Evolutionary conservation across 352 stramenopile genomes (phyloP).

Genomic region (Phytophthora niederhauseri): DNA sequence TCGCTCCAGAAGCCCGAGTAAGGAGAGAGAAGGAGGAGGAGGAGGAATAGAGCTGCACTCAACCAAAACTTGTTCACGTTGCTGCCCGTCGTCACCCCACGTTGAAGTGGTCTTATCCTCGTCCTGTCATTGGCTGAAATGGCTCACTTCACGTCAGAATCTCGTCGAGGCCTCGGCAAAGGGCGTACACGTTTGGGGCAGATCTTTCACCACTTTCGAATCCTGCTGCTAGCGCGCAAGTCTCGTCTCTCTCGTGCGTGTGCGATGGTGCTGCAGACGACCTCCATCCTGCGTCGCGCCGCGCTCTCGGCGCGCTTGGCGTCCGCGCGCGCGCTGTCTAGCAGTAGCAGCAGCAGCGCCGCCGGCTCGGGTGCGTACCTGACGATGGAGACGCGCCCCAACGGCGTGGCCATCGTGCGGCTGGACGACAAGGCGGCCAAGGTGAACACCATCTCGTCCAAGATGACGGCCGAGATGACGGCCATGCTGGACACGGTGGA

Average conservation of each 20-base stretch:
- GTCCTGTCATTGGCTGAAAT: slow-evolving; percentile 29
- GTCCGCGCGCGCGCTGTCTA: slow-evolving; percentile 33
- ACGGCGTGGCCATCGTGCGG: slow-evolving; percentile 92
- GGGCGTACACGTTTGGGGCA: neutral
- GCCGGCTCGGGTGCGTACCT: slow-evolving; percentile 70
- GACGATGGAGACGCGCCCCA: slow-evolving; percentile 86
- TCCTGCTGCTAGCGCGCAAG: slow-evolving; percentile 14
- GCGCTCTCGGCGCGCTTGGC: slow-evolving; percentile 2
- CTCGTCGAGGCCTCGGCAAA: slow-evolving; percentile 6
- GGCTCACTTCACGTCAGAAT: slow-evolving; percentile 30
- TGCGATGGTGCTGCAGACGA: slow-evolving; percentile 41
- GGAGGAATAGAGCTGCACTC: neutral
- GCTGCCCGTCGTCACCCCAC: neutral
- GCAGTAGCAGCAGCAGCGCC: slow-evolving; percentile 8
- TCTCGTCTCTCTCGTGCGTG: neutral
- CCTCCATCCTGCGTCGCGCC: slow-evolving; percentile 32
- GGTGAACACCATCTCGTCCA: slow-evolving; percentile 95
- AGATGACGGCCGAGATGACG: slow-evolving; percentile 90
- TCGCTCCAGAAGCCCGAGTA: slow-evolving; percentile 47
- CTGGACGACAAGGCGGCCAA: slow-evolving; percentile 93
- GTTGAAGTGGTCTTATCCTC: slow-evolving; percentile 33
- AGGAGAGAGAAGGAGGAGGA: slow-evolving; percentile 1
- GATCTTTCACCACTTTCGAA: slow-evolving; percentile 39
- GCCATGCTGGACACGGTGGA: slow-evolving; percentile 90
- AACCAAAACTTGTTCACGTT: too few species aligned